Evolutionary conservation across 768 basidiomycete genomes (phyloP).

Genomic region (Albatrellus ellisii): DNA sequence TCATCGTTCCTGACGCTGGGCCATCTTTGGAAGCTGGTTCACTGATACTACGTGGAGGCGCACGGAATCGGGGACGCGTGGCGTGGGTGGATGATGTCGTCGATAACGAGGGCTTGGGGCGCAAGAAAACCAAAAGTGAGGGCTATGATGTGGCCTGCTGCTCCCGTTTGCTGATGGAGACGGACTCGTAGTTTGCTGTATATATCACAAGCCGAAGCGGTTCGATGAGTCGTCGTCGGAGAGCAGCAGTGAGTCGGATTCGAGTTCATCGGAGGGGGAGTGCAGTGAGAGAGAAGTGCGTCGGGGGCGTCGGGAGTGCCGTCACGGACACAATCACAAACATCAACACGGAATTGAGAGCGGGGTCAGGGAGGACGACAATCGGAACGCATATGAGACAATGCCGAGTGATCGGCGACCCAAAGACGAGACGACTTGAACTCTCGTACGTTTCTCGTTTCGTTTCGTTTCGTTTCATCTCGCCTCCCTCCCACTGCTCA

Average conservation of each 20-base stretch:
- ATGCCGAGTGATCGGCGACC: not conserved
- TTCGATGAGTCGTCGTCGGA: constrained; percentile 79
- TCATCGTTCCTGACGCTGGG: too few species aligned
- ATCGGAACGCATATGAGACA: not conserved
- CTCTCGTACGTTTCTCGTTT: too few species aligned
- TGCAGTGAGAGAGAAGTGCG: too few species aligned
- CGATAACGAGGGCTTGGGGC: constrained; percentile 83
- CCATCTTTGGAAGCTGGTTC: too few species aligned
- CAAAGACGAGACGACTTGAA: too few species aligned
- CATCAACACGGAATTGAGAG: not conserved
- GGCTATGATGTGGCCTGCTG: constrained; percentile 10
- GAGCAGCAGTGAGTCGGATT: constrained; percentile 34
- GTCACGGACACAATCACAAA: constrained; percentile 1
- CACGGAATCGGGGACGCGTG: constrained; percentile 35
- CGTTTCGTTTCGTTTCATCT: not conserved
- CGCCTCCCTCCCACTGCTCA: not conserved
- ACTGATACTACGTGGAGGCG: constrained; percentile 46
- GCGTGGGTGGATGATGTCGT: constrained; percentile 78
- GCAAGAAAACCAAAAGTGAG: constrained; percentile 90
- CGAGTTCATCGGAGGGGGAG: constrained; percentile 16
- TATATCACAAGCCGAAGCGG: constrained; percentile 70
- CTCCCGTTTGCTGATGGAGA: not conserved
- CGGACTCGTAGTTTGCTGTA: constrained; percentile 71
- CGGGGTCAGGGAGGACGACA: not conserved
- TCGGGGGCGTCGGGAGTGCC: constrained; percentile 3